These are phyloP conservation scores for Kalmanozyma brasiliensis DNA, from an alignment of 1,284 basidiomycete species.

Conservation along the genomic window DNA sequence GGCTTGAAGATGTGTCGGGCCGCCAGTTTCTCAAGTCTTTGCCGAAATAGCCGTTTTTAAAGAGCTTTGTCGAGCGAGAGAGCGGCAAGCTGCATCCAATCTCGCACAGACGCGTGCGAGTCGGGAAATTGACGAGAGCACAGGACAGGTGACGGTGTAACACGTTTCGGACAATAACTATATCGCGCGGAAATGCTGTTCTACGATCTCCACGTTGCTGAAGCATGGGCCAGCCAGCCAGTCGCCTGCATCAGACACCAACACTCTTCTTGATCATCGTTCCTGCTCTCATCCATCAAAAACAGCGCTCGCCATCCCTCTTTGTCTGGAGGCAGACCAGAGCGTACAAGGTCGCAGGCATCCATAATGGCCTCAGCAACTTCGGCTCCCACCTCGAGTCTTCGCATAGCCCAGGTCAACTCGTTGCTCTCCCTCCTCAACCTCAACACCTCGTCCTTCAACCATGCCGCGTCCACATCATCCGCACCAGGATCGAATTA, in stretches of 20 bases:
- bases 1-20: too few species aligned
- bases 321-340: too few species aligned
- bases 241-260: slow-evolving; percentile 1
- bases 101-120: not conserved
- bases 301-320: not conserved
- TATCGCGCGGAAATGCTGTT: slow-evolving; percentile 4
- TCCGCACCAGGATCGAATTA: slow-evolving; percentile 39
- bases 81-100: not conserved
- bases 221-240: slow-evolving; percentile 8
- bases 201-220: slow-evolving; percentile 1
- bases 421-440: slow-evolving; percentile 64
- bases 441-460: slow-evolving; percentile 58
- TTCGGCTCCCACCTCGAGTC: slow-evolving; percentile 37
- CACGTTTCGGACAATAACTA: not conserved
- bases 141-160: not conserved
- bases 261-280: not conserved
- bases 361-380: slow-evolving; percentile 24
- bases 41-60: slow-evolving; percentile 1
- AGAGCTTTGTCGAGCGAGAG: slow-evolving; percentile 1
- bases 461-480: slow-evolving; percentile 39
- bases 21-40: not conserved
- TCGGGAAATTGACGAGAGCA: not conserved
- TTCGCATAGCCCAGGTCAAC: slow-evolving; percentile 59
- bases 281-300: not conserved
- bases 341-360: not conserved